Conservation (phyloP, 495 filamentous ascomycete species). For the Aspergillus diversus region DNA sequence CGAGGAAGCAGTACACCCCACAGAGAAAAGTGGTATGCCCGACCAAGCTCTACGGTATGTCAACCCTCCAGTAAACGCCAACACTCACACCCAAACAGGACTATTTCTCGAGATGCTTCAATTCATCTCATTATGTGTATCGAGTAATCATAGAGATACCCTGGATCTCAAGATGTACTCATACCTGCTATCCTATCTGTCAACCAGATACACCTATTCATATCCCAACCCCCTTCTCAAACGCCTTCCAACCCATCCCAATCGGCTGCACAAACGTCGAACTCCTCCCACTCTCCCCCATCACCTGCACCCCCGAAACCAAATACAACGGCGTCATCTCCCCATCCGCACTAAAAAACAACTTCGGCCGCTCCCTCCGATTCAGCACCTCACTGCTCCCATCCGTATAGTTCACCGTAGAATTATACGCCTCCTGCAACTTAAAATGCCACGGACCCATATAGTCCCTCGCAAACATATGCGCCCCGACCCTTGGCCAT, state of each 20-base stretch:
- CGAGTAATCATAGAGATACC: too few species aligned
- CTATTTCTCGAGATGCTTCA: too few species aligned
- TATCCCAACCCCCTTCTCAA: too few species aligned
- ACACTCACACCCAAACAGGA: too few species aligned
- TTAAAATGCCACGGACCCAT: slow-evolving; percentile 45
- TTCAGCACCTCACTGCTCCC: slow-evolving; percentile 33
- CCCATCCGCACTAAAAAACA: slow-evolving; percentile 47
- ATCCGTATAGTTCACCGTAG: slow-evolving; percentile 40
- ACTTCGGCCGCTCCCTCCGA: slow-evolving; percentile 41
- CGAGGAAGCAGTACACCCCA: too few species aligned
- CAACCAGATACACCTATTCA: too few species aligned
- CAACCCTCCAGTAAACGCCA: too few species aligned
- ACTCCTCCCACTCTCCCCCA: slow-evolving; percentile 24
- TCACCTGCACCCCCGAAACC: slow-evolving; percentile 38
- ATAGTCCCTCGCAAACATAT: slow-evolving; percentile 39
- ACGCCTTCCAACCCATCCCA: slow-evolving; percentile 17
- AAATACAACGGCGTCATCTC: slow-evolving; percentile 41
- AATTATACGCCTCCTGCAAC: slow-evolving; percentile 37
- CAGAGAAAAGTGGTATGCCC: too few species aligned
- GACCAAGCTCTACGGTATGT: too few species aligned
- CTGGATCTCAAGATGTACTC: too few species aligned
- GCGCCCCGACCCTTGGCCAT: slow-evolving; percentile 39
- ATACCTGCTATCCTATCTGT: too few species aligned
- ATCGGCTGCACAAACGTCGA: slow-evolving; percentile 35
- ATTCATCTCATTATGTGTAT: too few species aligned